Base-by-base conservation (phyloP, 2,329 filamentous ascomycete genomes). In the Ilyonectria destructans region DNA sequence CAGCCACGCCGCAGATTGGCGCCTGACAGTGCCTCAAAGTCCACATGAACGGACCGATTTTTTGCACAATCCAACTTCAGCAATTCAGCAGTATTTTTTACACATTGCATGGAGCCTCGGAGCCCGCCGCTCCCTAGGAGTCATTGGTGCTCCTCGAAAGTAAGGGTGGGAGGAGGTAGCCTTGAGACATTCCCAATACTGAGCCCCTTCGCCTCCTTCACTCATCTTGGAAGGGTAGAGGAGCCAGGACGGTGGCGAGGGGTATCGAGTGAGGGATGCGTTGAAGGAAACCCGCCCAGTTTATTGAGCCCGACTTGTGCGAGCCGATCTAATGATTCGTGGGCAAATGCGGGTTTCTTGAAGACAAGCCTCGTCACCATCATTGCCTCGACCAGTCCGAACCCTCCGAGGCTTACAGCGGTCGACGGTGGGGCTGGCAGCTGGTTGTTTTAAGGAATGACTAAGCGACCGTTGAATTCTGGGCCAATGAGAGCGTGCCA, bases 401-500 rank as follows among this genome's bases (percentile, higher is more conserved):
- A 43, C 29, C n/a, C 26, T 23, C 8, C 56, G 4, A 46, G 61
- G 64, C 63, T 69, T 71, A 68, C 59, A 62, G 48, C 49, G 54
- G 48, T 21, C 19, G 45, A 21, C 35, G 29, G 51, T 23, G 51
- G 40, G 54, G 37, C 40, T n/a, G 17, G 40, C 5, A n/a, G 40
- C 29, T 49, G 23, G 9, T 17, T 37, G 13, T 58, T 58, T 10
- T 21, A 26, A 29, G 21, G 3, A 12, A 43, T 76, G 69, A 75
- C 73, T 75, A 73, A 75, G 59, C 69, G 4, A 1, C 10, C 1
- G 4, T 6, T 3, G 0, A 1, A 13, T 9, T 49, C 10, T 37
- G 15, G 12, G 21, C 74, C 74, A 77, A 77, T 77, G 31, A 68
- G 15, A 71, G 60, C 37, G 17, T 66, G 73, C 71, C 72, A 71